Percentiles rank a stretch among this genome's conserved stretches.
Conservation (phyloP, 2,329 filamentous ascomycete genomes). For the Pseudopithomyces chartarum region DNA sequence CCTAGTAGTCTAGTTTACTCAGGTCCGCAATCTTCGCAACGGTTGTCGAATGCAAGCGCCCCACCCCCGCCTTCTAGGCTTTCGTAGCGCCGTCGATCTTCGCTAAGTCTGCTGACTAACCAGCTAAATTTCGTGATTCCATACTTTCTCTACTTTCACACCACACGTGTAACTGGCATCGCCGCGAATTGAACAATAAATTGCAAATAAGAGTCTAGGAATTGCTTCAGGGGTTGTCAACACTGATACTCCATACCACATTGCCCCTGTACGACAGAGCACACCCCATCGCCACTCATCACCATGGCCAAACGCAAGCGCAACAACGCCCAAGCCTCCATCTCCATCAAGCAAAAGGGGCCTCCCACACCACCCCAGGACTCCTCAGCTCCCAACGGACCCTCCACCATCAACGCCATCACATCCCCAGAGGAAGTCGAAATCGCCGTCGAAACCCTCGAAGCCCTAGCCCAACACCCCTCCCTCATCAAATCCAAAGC, state of each 20-base stretch:
- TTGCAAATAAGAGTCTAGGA: too few relatives aligned
- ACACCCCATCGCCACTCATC: neutral
- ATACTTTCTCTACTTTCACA: neutral
- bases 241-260: too few relatives aligned
- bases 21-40: neutral
- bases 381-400: conserved; percentile 37
- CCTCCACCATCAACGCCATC: conserved; percentile 59
- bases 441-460: conserved; percentile 68
- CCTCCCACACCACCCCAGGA: conserved; percentile 36
- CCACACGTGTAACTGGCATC: neutral
- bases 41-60: neutral
- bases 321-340: conserved; percentile 23
- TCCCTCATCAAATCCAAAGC: conserved; percentile 69
- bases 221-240: too few relatives aligned
- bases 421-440: conserved; percentile 70
- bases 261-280: neutral
- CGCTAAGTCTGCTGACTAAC: neutral
- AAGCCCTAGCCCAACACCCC: conserved; percentile 63
- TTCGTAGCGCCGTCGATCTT: neutral
- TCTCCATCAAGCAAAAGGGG: conserved; percentile 26
- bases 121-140: neutral
- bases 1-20: neutral
- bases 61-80: neutral
- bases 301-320: conserved; percentile 37
- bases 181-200: neutral